Percentiles rank a stretch among this genome's conserved stretches.
These are phyloP conservation scores for Datura wrightii DNA, from an alignment of 257 asterid species.

Conservation along the genomic window DNA sequence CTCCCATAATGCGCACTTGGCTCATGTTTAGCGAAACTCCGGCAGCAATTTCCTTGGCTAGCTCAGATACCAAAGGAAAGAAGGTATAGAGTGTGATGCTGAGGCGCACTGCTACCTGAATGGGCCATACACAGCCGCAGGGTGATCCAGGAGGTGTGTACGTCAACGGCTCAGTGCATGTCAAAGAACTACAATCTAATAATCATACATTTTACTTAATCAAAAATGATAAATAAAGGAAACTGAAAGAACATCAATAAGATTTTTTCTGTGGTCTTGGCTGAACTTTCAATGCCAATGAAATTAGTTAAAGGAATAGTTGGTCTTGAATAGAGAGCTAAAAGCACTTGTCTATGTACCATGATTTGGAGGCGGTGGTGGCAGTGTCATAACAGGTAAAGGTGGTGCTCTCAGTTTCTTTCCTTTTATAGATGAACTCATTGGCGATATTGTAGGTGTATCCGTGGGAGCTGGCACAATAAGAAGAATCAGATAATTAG, in stretches of 20 bases:
- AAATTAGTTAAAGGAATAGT: neutral
- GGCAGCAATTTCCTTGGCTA: slow-evolving; percentile 64
- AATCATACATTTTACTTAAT: slow-evolving; percentile 1
- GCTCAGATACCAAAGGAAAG: slow-evolving; percentile 72
- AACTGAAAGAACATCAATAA: neutral
- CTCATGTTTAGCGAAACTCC: slow-evolving; percentile 54
- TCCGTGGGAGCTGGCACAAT: slow-evolving; percentile 46
- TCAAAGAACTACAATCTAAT: slow-evolving; percentile 59
- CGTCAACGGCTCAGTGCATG: slow-evolving; percentile 78
- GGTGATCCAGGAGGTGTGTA: slow-evolving; percentile 70
- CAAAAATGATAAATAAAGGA: neutral
- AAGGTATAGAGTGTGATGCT: slow-evolving; percentile 61
- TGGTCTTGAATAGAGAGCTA: neutral
- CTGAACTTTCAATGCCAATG: neutral
- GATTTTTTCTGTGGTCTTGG: neutral
- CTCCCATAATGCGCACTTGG: slow-evolving; percentile 92
- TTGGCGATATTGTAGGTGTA: slow-evolving; percentile 63
- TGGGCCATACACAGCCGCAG: slow-evolving; percentile 87
- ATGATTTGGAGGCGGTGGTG: slow-evolving; percentile 84
- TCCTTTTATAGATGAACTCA: slow-evolving; percentile 44
- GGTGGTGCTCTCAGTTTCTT: slow-evolving; percentile 52
- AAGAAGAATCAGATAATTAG: slow-evolving; percentile 31
- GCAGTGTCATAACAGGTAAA: slow-evolving; percentile 61
- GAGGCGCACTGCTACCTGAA: slow-evolving; percentile 65
- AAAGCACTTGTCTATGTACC: slow-evolving; percentile 43